Conservation (phyloP, 1,284 basidiomycete species). For the Rhodotorula sp. region DNA sequence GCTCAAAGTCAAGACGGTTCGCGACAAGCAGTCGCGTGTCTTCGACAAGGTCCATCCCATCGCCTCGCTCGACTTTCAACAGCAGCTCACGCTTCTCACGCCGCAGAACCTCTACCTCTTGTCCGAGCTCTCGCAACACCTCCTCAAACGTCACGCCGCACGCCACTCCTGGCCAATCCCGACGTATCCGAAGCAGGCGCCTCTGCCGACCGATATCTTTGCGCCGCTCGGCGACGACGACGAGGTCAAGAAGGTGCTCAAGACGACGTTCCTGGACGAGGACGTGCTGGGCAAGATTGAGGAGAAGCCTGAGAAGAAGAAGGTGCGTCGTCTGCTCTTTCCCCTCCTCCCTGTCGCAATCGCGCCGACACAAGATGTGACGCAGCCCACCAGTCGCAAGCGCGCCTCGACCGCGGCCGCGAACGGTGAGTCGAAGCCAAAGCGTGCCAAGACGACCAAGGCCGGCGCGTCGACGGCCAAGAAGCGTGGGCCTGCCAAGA, state of each 20-base stretch:
- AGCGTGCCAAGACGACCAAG: constrained; percentile 7
- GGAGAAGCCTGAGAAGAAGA: constrained; percentile 32
- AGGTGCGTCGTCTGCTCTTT: constrained; percentile 21
- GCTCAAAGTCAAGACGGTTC: constrained; percentile 77
- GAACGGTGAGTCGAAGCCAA: background rate
- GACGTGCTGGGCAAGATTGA: background rate
- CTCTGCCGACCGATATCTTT: constrained; percentile 79
- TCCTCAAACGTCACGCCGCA: constrained; percentile 71
- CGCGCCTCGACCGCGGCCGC: background rate
- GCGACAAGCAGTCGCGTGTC: constrained; percentile 65
- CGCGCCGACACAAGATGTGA: no score
- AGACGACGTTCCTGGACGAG: constrained; percentile 50
- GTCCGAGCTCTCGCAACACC: constrained; percentile 80
- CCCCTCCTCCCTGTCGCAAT: no score
- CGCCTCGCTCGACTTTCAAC: background rate
- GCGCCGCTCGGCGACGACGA: constrained; percentile 44
- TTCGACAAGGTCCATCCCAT: constrained; percentile 65
- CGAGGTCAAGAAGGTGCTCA: constrained; percentile 51
- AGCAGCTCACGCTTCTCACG: background rate
- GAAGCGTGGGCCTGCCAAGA: background rate
- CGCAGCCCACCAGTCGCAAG: constrained; percentile 1
- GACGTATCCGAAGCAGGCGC: constrained; percentile 75
- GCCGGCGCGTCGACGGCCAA: background rate
- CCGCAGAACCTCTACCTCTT: constrained; percentile 80
- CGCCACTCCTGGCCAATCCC: constrained; percentile 67